phyloP scores from a whole-genome alignment of 805 yeast species.

The Candida sakaeoensis region DNA sequence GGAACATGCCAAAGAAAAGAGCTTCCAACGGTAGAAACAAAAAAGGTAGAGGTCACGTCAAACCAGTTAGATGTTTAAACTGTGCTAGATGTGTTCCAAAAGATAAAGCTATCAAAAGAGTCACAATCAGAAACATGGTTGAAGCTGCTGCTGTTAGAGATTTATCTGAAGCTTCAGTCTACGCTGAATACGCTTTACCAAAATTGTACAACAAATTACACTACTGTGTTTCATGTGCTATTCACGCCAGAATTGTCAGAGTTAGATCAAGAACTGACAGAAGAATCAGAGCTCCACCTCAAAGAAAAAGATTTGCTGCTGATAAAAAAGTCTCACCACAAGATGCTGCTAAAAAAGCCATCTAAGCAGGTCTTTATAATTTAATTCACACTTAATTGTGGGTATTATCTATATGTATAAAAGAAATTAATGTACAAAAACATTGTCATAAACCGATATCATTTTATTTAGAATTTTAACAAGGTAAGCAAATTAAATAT shows the following conservation, averaged over 20 bases:
- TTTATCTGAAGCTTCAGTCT: conserved; percentile 98
- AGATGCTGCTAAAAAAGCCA: conserved; percentile 95
- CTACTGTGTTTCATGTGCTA: conserved; percentile 99
- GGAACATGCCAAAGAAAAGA: conserved; percentile 99
- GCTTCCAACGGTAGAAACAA: conserved; percentile 99
- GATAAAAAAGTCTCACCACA: conserved; percentile 95
- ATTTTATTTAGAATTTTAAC: background rate
- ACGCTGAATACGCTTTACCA: conserved; percentile 98
- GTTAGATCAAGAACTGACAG: conserved; percentile 99
- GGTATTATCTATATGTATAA: background rate
- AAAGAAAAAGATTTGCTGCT: conserved; percentile 96
- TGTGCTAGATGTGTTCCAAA: conserved; percentile 99
- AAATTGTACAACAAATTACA: conserved; percentile 99
- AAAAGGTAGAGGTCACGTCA: conserved; percentile 99
- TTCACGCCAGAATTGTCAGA: conserved; percentile 99
- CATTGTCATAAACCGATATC: too few relatives aligned
- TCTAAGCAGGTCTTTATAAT: conserved; percentile 4
- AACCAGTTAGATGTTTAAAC: conserved; percentile 99
- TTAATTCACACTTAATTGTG: background rate
- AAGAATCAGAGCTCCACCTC: conserved; percentile 98
- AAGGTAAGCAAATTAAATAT: too few relatives aligned
- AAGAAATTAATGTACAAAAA: conserved; percentile 2
- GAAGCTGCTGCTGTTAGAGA: conserved; percentile 99
- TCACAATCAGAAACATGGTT: conserved; percentile 99
- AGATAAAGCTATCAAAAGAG: conserved; percentile 99